A percentile compares a stretch with the other conserved stretches of the same genome.
These are phyloP conservation scores for Porodaedalea pini DNA, from an alignment of 1,284 basidiomycete species.

Conservation along the genomic window DNA sequence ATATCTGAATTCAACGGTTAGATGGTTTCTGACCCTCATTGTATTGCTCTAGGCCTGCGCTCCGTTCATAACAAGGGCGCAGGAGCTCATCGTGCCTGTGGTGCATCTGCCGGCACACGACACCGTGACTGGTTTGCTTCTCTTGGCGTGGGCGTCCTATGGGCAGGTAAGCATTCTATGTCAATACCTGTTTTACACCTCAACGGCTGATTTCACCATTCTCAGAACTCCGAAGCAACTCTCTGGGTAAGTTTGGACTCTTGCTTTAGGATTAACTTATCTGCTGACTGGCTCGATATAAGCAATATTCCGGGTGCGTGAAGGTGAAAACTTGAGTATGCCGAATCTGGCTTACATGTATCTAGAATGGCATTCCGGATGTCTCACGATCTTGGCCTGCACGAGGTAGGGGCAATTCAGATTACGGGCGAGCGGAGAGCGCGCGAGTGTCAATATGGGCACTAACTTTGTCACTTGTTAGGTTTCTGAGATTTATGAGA, in stretches of 20 bases:
- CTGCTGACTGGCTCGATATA: not conserved
- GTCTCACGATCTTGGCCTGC: constrained; percentile 40
- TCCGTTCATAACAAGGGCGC: constrained; percentile 41
- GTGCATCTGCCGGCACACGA: constrained; percentile 39
- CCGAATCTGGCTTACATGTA: not conserved
- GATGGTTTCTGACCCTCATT: not conserved
- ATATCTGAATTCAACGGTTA: not conserved
- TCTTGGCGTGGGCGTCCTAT: constrained; percentile 38
- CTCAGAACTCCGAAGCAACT: constrained; percentile 36
- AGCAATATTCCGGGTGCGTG: constrained; percentile 27
- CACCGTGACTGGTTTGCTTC: constrained; percentile 35
- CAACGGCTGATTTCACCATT: not conserved
- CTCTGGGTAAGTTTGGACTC: constrained; percentile 33
- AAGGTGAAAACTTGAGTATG: not conserved
- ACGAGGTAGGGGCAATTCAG: constrained; percentile 26
- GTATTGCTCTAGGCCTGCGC: constrained; percentile 29
- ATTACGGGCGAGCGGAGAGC: too few relatives aligned
- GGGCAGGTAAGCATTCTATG: constrained; percentile 28
- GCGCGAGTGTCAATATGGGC: not conserved
- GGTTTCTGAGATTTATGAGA: constrained; percentile 37
- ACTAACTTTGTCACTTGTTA: constrained; percentile 3
- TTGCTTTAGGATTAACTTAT: not conserved
- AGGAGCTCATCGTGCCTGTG: constrained; percentile 37
- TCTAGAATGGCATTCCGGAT: constrained; percentile 39
- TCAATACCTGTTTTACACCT: not conserved